A percentile compares a stretch with the other conserved stretches of the same genome.
Evolutionary conservation across 345 rosid genomes (phyloP).

Genomic region (Lepidium sativum): DNA sequence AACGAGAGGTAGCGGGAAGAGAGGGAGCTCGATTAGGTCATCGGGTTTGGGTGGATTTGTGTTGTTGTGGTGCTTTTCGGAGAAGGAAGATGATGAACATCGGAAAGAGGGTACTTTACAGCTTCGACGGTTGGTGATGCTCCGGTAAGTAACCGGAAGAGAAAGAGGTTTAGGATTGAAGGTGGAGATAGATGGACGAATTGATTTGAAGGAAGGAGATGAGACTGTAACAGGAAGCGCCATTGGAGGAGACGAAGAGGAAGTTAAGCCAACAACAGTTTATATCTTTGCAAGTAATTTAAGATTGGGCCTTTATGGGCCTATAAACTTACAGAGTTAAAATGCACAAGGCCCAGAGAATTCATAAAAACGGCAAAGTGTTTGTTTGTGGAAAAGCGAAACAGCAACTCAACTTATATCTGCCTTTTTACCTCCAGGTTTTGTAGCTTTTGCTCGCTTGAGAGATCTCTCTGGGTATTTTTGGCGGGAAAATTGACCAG

Average conservation of each 20-base stretch:
- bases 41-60: slow-evolving; percentile 39
- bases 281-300: neutral
- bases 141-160: neutral
- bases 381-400: neutral
- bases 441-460: neutral
- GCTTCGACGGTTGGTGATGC: neutral
- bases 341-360: neutral
- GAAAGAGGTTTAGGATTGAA: slow-evolving; percentile 9
- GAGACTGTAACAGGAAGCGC: slow-evolving; percentile 60
- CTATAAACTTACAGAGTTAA: neutral
- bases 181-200: slow-evolving; percentile 17
- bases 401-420: neutral
- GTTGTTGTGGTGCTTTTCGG: slow-evolving; percentile 24
- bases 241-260: slow-evolving; percentile 27
- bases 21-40: slow-evolving; percentile 75
- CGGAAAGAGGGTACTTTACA: slow-evolving; percentile 18
- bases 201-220: slow-evolving; percentile 18
- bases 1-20: slow-evolving; percentile 86
- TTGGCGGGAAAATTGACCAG: slow-evolving; percentile 23
- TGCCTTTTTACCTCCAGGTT: neutral
- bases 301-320: neutral
- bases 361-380: neutral
- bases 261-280: too few species aligned
- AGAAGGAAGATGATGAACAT: slow-evolving; percentile 26
- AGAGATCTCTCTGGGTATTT: neutral